phyloP scores from a whole-genome alignment of 257 asterid genomes.

The Mitragyna speciosa region DNA sequence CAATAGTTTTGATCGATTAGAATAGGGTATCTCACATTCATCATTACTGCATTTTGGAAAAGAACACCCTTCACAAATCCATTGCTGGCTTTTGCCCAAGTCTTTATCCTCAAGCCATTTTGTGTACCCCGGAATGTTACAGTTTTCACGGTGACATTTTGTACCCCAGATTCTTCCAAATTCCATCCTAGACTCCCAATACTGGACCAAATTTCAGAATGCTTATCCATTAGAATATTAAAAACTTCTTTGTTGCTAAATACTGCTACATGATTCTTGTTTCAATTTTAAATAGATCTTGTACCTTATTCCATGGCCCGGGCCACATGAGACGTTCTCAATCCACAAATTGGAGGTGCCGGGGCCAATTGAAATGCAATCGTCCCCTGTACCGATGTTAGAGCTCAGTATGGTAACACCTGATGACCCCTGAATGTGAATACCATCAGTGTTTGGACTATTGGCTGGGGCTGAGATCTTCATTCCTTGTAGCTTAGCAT shows the following conservation, averaged over 20 bases:
- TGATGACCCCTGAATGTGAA: neutral
- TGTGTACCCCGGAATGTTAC: neutral
- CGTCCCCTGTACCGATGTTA: neutral
- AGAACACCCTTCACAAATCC: neutral
- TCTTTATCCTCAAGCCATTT: slow-evolving; percentile 7
- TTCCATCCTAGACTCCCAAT: slow-evolving; percentile 12
- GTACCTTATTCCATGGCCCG: neutral
- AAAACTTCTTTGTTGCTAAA: neutral
- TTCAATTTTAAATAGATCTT: too few species aligned
- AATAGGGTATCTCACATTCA: slow-evolving; percentile 13
- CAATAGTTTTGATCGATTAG: slow-evolving; percentile 15
- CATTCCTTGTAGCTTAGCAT: neutral
- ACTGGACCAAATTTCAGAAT: neutral
- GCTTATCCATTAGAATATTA: neutral
- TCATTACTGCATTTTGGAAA: slow-evolving; percentile 8
- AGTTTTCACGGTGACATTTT: neutral
- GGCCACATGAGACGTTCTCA: neutral
- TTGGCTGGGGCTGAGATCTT: neutral
- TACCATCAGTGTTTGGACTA: neutral
- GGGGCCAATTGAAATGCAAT: neutral
- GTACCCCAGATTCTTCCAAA: neutral
- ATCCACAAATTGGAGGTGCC: neutral
- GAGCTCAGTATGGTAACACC: neutral
- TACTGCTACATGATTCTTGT: too few species aligned
- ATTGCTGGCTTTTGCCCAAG: slow-evolving; percentile 8